These are phyloP conservation scores for Fraxinus platypoda DNA, from an alignment of 305 asterid species.

Conservation along the genomic window DNA sequence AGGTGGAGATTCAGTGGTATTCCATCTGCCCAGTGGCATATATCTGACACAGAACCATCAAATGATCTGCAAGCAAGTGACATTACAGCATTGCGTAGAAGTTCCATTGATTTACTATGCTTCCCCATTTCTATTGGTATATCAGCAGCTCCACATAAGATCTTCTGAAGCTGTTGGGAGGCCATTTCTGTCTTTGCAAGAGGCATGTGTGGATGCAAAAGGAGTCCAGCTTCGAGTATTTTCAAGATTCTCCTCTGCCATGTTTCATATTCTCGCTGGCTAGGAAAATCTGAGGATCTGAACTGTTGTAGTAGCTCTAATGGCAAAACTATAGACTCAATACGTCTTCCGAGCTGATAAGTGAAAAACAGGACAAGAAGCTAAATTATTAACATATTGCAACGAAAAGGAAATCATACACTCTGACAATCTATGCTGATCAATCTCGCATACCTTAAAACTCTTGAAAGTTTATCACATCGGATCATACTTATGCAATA, in stretches of 20 bases:
- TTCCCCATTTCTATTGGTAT: conserved; percentile 67
- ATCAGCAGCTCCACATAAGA: conserved; percentile 42
- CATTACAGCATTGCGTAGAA: conserved; percentile 49
- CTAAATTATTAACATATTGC: neutral
- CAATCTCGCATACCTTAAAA: conserved; percentile 1
- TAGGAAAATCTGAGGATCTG: conserved; percentile 62
- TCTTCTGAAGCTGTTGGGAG: conserved; percentile 54
- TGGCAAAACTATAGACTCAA: conserved; percentile 81
- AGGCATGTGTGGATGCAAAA: conserved; percentile 65
- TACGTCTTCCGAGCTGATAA: conserved; percentile 69
- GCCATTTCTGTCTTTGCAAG: conserved; percentile 46
- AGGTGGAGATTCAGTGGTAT: conserved; percentile 68
- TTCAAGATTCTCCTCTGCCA: conserved; percentile 75
- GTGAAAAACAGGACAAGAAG: conserved; percentile 1
- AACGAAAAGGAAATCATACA: neutral
- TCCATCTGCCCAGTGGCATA: conserved; percentile 95
- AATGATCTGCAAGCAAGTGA: conserved; percentile 72
- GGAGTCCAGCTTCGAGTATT: conserved; percentile 75
- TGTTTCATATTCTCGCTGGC: conserved; percentile 52
- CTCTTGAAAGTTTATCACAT: neutral
- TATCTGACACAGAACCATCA: conserved; percentile 65
- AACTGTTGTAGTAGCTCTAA: conserved; percentile 72
- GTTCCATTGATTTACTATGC: conserved; percentile 57
- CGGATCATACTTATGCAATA: neutral
- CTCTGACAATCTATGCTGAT: neutral